Evolutionary conservation across 139 green algal genomes (phyloP).

Genomic region (Closterium sp.): DNA sequence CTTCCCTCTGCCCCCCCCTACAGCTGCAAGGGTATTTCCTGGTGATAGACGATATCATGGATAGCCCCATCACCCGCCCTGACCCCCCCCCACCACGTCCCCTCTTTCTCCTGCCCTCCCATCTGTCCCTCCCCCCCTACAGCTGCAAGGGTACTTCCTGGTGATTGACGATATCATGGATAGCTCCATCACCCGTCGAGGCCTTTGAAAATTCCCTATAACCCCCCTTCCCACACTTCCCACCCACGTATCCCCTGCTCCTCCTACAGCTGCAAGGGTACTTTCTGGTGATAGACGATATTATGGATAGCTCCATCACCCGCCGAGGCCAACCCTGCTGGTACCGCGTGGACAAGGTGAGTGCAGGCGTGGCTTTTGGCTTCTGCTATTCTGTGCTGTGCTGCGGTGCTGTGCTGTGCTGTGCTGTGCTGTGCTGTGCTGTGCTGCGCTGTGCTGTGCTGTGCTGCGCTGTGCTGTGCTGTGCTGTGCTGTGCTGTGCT

Average conservation of each 20-base stretch:
- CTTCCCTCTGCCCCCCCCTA: background rate
- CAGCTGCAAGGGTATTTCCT: background rate
- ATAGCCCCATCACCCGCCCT: background rate
- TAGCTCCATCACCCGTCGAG: slow-evolving; percentile 86
- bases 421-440: too few species aligned
- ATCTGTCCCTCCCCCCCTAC: background rate
- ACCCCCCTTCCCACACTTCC: background rate
- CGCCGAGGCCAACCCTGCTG: slow-evolving; percentile 95
- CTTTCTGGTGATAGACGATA: slow-evolving; percentile 98
- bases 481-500: too few species aligned
- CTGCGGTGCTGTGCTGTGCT: too few species aligned
- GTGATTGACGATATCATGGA: slow-evolving; percentile 99
- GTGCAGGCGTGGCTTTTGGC: too few species aligned
- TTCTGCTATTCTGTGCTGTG: too few species aligned
- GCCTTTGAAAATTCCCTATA: slow-evolving; percentile 59
- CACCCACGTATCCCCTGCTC: background rate
- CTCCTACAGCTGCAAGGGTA: slow-evolving; percentile 85
- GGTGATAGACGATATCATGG: background rate
- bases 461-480: too few species aligned
- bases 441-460: too few species aligned
- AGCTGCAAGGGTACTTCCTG: slow-evolving; percentile 96
- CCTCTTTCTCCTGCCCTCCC: background rate
- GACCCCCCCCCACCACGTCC: too few species aligned
- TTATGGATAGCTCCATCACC: slow-evolving; percentile 98
- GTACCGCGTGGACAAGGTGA: slow-evolving; percentile 74